Percentiles rank a stretch among this genome's conserved stretches.
These are phyloP conservation scores for Withania somnifera DNA, from an alignment of 305 asterid genomes.

Conservation along the genomic window DNA sequence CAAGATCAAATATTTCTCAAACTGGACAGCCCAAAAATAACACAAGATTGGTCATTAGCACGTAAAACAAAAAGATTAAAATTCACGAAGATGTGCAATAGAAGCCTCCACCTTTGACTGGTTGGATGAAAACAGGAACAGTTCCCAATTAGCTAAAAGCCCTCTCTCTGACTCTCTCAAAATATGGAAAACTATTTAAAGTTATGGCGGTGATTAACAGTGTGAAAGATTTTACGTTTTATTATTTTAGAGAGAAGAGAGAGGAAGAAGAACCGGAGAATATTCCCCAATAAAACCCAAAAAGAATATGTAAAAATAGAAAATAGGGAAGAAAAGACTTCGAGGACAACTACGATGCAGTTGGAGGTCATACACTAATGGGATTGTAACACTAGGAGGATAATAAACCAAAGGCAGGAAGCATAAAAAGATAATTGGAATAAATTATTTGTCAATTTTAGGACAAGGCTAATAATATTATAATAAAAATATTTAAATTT, in stretches of 20 bases:
- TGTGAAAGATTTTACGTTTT: slow-evolving; percentile 1
- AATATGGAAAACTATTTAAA: not conserved
- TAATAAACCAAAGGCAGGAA: too few relatives aligned
- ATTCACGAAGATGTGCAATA: not conserved
- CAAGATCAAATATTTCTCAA: slow-evolving; percentile 10
- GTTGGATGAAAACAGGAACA: not conserved
- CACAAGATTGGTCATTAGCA: not conserved
- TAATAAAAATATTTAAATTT: too few relatives aligned
- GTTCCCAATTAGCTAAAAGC: slow-evolving; percentile 9
- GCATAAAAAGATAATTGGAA: too few relatives aligned
- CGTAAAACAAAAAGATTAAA: not conserved
- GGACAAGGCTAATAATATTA: too few relatives aligned
- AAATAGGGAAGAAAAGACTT: not conserved
- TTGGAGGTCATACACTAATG: too few relatives aligned
- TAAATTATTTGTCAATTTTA: too few relatives aligned
- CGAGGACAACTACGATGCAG: not conserved
- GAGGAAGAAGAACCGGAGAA: slow-evolving; percentile 17
- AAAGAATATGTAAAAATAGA: slow-evolving; percentile 9
- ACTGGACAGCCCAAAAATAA: not conserved
- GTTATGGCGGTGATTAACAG: slow-evolving; percentile 7
- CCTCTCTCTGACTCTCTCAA: slow-evolving; percentile 11
- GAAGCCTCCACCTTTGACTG: slow-evolving; percentile 36
- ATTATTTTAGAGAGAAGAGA: slow-evolving; percentile 1
- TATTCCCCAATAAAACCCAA: slow-evolving; percentile 38
- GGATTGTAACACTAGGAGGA: too few relatives aligned